Evolutionary conservation across 495 filamentous ascomycete species (phyloP), one percentile per base, ranked within the genome.

Genomic region (Viridothelium virens): DNA sequence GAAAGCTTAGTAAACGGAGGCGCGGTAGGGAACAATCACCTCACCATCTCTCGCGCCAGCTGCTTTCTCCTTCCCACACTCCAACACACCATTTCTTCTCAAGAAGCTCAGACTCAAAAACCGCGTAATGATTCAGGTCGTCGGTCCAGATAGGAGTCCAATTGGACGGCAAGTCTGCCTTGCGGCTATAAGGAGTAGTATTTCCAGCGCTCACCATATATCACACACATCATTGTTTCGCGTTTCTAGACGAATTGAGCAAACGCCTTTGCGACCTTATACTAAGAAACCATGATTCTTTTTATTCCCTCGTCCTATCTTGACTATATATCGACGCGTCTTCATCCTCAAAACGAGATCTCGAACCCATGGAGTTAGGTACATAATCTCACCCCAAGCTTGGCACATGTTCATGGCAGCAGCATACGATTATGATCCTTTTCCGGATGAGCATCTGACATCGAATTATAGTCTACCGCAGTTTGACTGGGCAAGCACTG

Each of bases 381-480:
- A 12, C 16, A 18, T 18, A 53, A 53, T 18, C 16, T 18, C 14
- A 53, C 48, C 48, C 31, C 31, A 7, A 6, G 41, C 33, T 34
- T 14, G 31, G 5, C 31, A 34, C n/a, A 59, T 59, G 53, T 59
- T 59, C 53, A 59, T 36, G 53, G 53, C 53, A 1, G 31, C 53
- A 36, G 53, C 53, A 36, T 59, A 59, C 31, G 33, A 59, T 59
- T 59, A 59, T 18, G 53, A 59, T 14, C 53, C 53, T 59, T 59
- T 59, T 36, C 53, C 53, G 14, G 53, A 59, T 36, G 53, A 77
- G 80, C 70, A 71, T 78, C 12, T 76, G 80, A 68, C 36, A 66
- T 56, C 3, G 6, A n/a, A 6, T 68, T 31, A 31, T 56, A 48
- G 34, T 63, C 47, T 31, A 56, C 3, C 10, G 63, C 62, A 34